Evolutionary conservation across 1,284 basidiomycete species (phyloP), one percentile per base, ranked within the genome.

Genomic region (Exobasidium cylindrosporum): DNA sequence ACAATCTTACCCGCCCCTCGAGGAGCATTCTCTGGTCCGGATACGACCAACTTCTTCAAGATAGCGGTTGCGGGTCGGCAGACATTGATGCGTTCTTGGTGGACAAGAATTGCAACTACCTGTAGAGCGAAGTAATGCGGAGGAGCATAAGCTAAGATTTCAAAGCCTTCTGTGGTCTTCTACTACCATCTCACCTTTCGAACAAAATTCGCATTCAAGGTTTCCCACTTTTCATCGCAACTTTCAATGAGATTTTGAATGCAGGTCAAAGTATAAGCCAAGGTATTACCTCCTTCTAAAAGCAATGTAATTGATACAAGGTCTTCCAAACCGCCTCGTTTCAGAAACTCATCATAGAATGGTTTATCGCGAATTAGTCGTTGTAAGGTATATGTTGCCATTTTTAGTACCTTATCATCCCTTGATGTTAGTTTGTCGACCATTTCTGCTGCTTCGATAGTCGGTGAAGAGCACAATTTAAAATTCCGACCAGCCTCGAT

Each of bases 1-100:
- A n/a, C 45, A 21, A 66, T 64, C 0, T 63, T 53, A 21, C 70
- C 69, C 17, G 53, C 26, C 21, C 54, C 57, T 44, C 63, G 61
- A 21, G 72, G 64, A 30, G 72, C 66, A 24, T 69, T 65, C 28
- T 67, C 28, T 4, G 69, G 65, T 4, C 72, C 73, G 3, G 70
- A 71, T 5, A 77, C 60, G 26, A 93, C 90, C 21, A 94, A 85
- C 70, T 88, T 88, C 82, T 91, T 90, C 63, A 95, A 84, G 62
- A 95, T 93, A 49, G 90, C 88, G n/a, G 92, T 96, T 0, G 94
- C 92, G 11, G 94, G 94, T n/a, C 94, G 87, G 70, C 91, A 91
- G 67, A 97, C 89, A 69, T 98, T 98, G 83, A 94, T 76, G 26
- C 74, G 63, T 55, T 76, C 74, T 40, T 70, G 64, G 0, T 58